These are phyloP conservation scores for Allium cepa DNA, from an alignment of 106 monocot species.

Conservation along the genomic window DNA sequence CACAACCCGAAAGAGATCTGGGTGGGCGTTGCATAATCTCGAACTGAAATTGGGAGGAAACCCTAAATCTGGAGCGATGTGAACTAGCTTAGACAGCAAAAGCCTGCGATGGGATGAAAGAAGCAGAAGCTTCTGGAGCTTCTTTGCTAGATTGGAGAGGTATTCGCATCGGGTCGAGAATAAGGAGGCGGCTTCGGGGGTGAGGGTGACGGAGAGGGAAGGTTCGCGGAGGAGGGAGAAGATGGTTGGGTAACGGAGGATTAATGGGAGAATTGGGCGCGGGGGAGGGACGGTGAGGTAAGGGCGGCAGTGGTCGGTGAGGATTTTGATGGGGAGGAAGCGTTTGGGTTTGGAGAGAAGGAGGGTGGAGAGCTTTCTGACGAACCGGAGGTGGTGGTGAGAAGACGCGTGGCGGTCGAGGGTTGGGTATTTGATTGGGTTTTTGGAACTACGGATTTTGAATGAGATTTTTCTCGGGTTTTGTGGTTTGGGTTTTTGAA, in stretches of 20 bases:
- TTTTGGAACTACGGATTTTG: no score
- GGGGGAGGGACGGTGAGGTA: slow-evolving; percentile 49
- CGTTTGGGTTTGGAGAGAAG: slow-evolving; percentile 91
- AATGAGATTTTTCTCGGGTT: no score
- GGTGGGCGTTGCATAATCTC: slow-evolving; percentile 53
- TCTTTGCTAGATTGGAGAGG: slow-evolving; percentile 36
- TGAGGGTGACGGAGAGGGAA: slow-evolving; percentile 41
- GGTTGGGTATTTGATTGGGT: slow-evolving; percentile 17
- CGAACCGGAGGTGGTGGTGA: slow-evolving; percentile 75
- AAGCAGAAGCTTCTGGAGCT: slow-evolving; percentile 73
- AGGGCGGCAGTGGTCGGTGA: slow-evolving; percentile 55
- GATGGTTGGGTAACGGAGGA: slow-evolving; percentile 81
- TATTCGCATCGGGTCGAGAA: slow-evolving; percentile 27
- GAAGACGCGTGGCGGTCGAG: slow-evolving; percentile 69
- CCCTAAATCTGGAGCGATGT: slow-evolving; percentile 83
- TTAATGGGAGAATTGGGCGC: slow-evolving; percentile 55
- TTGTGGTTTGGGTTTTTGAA: no score
- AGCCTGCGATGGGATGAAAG: slow-evolving; percentile 40
- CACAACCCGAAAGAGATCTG: slow-evolving; percentile 48
- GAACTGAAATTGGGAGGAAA: slow-evolving; percentile 64
- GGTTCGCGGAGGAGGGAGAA: slow-evolving; percentile 61
- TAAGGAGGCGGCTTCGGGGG: slow-evolving; percentile 51
- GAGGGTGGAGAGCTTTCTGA: slow-evolving; percentile 62
- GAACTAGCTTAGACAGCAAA: slow-evolving; percentile 70
- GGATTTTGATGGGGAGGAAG: slow-evolving; percentile 81